Evolutionary conservation across 2,329 filamentous ascomycete species (phyloP).

Genomic region (Calonectria pseudoreteaudii): DNA sequence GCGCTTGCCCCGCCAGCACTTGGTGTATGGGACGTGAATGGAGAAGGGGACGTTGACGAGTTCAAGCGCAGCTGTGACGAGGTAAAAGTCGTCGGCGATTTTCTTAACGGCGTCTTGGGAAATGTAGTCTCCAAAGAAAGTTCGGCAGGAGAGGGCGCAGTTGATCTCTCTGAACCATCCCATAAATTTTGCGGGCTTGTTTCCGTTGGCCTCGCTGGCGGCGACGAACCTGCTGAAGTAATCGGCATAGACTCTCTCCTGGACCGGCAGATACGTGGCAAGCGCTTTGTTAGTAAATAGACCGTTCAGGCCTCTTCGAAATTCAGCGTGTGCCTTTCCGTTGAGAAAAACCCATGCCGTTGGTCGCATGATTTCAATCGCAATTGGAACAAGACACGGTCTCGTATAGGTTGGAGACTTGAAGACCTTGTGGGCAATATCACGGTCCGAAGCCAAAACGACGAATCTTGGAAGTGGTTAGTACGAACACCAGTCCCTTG

Average conservation of each 20-base stretch:
- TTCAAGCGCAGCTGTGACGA: slow-evolving; percentile 81
- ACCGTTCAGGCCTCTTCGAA: slow-evolving; percentile 78
- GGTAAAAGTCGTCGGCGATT: slow-evolving; percentile 83
- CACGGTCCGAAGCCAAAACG: slow-evolving; percentile 80
- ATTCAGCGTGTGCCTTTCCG: slow-evolving; percentile 81
- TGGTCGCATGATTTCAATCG: slow-evolving; percentile 78
- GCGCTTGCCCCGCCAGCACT: slow-evolving; percentile 82
- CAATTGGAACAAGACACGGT: slow-evolving; percentile 82
- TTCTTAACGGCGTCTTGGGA: slow-evolving; percentile 77
- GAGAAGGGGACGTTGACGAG: slow-evolving; percentile 79
- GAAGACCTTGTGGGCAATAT: slow-evolving; percentile 85
- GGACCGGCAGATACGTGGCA: slow-evolving; percentile 76
- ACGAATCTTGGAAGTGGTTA: slow-evolving; percentile 70
- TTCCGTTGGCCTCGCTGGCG: slow-evolving; percentile 63
- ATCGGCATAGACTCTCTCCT: slow-evolving; percentile 77
- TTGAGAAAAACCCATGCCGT: slow-evolving; percentile 85
- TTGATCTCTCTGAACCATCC: slow-evolving; percentile 80
- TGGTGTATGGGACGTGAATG: slow-evolving; percentile 80
- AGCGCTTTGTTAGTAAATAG: slow-evolving; percentile 81
- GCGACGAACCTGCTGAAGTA: slow-evolving; percentile 78
- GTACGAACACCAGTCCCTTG: background rate
- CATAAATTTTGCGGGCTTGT: slow-evolving; percentile 76
- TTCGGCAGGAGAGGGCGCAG: slow-evolving; percentile 81
- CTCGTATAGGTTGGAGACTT: slow-evolving; percentile 81
- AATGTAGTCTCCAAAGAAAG: slow-evolving; percentile 85